Evolutionary conservation across 2,329 filamentous ascomycete species (phyloP).

Genomic region (Leptographium lundbergii): DNA sequence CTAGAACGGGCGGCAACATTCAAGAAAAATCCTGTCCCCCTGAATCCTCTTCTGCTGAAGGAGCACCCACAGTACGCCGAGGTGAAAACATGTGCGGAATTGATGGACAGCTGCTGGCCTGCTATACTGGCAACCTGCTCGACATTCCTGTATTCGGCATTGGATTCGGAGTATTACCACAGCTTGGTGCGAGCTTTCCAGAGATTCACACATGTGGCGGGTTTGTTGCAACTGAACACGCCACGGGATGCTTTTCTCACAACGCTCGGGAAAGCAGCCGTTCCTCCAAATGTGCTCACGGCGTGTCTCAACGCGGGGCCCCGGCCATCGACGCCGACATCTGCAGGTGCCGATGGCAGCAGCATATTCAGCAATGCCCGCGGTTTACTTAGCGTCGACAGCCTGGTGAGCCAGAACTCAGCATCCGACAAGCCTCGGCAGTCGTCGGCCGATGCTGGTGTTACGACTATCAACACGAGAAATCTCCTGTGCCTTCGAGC

Average conservation of each 20-base stretch:
- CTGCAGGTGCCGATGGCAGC: slow-evolving; percentile 23
- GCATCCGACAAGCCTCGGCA: slow-evolving; percentile 47
- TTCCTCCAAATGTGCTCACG: slow-evolving; percentile 65
- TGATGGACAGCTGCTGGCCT: slow-evolving; percentile 91
- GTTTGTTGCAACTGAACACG: slow-evolving; percentile 69
- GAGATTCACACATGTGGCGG: slow-evolving; percentile 88
- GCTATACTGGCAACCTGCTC: slow-evolving; percentile 90
- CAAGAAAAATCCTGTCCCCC: slow-evolving; percentile 62
- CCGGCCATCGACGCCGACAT: slow-evolving; percentile 29
- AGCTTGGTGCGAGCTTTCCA: slow-evolving; percentile 85
- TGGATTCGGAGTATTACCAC: slow-evolving; percentile 92
- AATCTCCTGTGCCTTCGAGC: slow-evolving; percentile 86
- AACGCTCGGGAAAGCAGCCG: slow-evolving; percentile 82
- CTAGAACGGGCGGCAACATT: slow-evolving; percentile 53
- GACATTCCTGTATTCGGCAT: slow-evolving; percentile 80
- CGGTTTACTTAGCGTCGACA: slow-evolving; percentile 63
- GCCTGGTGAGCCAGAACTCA: slow-evolving; percentile 45
- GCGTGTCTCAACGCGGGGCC: slow-evolving; percentile 41
- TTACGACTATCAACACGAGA: slow-evolving; percentile 61
- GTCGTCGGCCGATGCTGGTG: slow-evolving; percentile 39
- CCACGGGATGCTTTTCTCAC: slow-evolving; percentile 91
- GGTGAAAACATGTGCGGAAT: slow-evolving; percentile 63
- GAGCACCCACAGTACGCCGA: slow-evolving; percentile 59
- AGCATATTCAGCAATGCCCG: slow-evolving; percentile 60
- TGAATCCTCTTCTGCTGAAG: slow-evolving; percentile 70